These are phyloP conservation scores for Melanogaster broomeanus DNA, from an alignment of 768 basidiomycete species.

Conservation along the genomic window DNA sequence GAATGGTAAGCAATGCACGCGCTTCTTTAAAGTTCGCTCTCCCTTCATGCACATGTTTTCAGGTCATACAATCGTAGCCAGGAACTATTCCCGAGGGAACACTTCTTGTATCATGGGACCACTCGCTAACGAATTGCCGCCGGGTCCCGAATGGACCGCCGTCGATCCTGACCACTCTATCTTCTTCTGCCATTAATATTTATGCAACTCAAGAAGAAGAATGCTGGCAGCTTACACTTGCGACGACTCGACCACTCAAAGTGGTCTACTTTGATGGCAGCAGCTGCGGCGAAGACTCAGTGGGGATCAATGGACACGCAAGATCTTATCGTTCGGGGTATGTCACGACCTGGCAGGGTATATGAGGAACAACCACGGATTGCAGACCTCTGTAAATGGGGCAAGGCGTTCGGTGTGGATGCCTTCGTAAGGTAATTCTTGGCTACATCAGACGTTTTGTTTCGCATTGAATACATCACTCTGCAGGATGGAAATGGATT, in stretches of 20 bases:
- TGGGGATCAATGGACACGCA: constrained; percentile 37
- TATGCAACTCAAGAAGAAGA: too few relatives aligned
- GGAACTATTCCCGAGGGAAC: constrained; percentile 35
- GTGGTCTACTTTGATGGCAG: constrained; percentile 35
- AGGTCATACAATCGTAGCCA: constrained; percentile 24
- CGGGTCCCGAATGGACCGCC: constrained; percentile 31
- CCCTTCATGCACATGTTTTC: not conserved
- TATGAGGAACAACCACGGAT: constrained; percentile 28
- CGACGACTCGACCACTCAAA: constrained; percentile 27
- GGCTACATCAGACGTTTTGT: constrained; percentile 21
- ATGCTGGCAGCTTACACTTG: constrained; percentile 34
- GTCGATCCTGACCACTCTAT: constrained; percentile 37
- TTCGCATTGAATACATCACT: constrained; percentile 9
- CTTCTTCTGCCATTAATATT: constrained; percentile 41
- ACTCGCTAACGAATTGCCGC: constrained; percentile 17
- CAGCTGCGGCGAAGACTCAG: constrained; percentile 27
- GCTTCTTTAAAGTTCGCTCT: constrained; percentile 2
- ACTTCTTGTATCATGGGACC: constrained; percentile 34
- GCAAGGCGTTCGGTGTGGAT: constrained; percentile 30
- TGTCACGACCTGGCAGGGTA: constrained; percentile 14
- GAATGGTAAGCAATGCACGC: constrained; percentile 34
- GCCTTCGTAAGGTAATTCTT: constrained; percentile 33
- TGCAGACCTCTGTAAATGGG: constrained; percentile 35
- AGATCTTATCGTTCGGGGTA: constrained; percentile 36
- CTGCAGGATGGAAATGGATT: constrained; percentile 50